Percentiles rank a stretch among this genome's conserved stretches.
Evolutionary conservation across 345 rosid genomes (phyloP).

Genomic region (Euphorbia tirucalli): DNA sequence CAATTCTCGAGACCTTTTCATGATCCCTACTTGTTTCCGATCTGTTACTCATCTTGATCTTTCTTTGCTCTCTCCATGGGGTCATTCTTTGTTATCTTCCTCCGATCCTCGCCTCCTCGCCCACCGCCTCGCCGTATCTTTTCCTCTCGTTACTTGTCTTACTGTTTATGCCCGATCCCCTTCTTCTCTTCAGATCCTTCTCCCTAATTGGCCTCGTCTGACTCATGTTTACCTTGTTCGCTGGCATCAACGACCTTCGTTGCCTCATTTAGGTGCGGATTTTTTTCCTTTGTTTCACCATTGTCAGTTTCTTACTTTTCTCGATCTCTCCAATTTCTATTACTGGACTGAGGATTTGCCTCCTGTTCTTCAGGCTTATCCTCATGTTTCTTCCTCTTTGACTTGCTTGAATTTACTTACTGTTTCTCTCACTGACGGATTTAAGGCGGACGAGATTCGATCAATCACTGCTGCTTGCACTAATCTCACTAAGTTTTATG

Average conservation of each 20-base stretch:
- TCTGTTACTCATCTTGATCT: constrained; percentile 67
- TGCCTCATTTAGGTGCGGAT: constrained; percentile 50
- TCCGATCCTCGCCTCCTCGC: constrained; percentile 50
- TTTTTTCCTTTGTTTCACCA: constrained; percentile 48
- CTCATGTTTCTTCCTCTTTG: constrained; percentile 44
- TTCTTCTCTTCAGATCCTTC: constrained; percentile 43
- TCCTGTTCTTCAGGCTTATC: constrained; percentile 55
- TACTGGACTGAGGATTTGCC: constrained; percentile 94
- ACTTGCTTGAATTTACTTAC: constrained; percentile 62
- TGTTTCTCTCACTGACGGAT: constrained; percentile 65
- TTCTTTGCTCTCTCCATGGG: constrained; percentile 87
- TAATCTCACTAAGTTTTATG: constrained; percentile 48
- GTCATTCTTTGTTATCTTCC: constrained; percentile 50
- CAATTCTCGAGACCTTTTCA: constrained; percentile 62
- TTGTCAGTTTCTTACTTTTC: constrained; percentile 39
- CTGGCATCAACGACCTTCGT: constrained; percentile 71
- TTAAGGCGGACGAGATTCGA: constrained; percentile 62
- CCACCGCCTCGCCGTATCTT: constrained; percentile 45
- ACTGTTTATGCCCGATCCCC: constrained; percentile 62
- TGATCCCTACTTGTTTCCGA: constrained; percentile 61
- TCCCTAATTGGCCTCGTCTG: constrained; percentile 65
- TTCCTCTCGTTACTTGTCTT: constrained; percentile 51
- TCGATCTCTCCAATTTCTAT: constrained; percentile 75
- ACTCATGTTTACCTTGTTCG: constrained; percentile 63
- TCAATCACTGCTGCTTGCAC: constrained; percentile 59